These are phyloP conservation scores for Dactylellina leptospora DNA, from an alignment of 2,329 filamentous ascomycete genomes.

Conservation along the genomic window DNA sequence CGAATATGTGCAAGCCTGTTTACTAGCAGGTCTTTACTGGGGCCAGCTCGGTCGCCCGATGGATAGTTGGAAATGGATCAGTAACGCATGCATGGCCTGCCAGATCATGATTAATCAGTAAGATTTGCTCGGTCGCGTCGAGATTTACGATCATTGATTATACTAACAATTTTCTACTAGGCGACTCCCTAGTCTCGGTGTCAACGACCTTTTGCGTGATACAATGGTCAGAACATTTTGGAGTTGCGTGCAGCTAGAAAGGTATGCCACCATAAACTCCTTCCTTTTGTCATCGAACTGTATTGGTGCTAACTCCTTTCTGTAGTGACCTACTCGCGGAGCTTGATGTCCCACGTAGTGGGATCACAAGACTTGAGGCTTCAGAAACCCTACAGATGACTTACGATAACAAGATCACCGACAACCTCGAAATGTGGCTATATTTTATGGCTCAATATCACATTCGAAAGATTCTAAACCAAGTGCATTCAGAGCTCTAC, in stretches of 20 bases:
- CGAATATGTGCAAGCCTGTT: slow-evolving; percentile 82
- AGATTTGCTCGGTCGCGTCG: slow-evolving; percentile 42
- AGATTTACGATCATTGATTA: neutral
- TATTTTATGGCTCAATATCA: slow-evolving; percentile 72
- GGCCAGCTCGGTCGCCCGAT: slow-evolving; percentile 86
- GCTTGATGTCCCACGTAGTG: slow-evolving; percentile 71
- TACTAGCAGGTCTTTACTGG: slow-evolving; percentile 87
- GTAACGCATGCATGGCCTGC: slow-evolving; percentile 68
- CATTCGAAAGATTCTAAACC: slow-evolving; percentile 71
- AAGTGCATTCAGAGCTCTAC: slow-evolving; percentile 66
- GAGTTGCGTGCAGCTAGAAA: slow-evolving; percentile 93
- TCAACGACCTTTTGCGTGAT: slow-evolving; percentile 67
- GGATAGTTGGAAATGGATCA: slow-evolving; percentile 80
- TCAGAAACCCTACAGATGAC: slow-evolving; percentile 61
- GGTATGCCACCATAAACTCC: slow-evolving; percentile 63
- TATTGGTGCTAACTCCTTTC: slow-evolving; percentile 36
- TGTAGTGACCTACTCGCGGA: slow-evolving; percentile 88
- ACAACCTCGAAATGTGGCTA: slow-evolving; percentile 59
- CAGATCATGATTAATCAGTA: slow-evolving; percentile 72
- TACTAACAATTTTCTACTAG: slow-evolving; percentile 14
- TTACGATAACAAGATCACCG: slow-evolving; percentile 56
- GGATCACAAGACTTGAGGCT: slow-evolving; percentile 68
- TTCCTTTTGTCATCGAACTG: neutral
- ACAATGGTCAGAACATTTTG: slow-evolving; percentile 81
- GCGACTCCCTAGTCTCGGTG: slow-evolving; percentile 59